phyloP scores from a whole-genome alignment of 2,329 filamentous ascomycete species.

The Cucurbitaria berberidis region DNA sequence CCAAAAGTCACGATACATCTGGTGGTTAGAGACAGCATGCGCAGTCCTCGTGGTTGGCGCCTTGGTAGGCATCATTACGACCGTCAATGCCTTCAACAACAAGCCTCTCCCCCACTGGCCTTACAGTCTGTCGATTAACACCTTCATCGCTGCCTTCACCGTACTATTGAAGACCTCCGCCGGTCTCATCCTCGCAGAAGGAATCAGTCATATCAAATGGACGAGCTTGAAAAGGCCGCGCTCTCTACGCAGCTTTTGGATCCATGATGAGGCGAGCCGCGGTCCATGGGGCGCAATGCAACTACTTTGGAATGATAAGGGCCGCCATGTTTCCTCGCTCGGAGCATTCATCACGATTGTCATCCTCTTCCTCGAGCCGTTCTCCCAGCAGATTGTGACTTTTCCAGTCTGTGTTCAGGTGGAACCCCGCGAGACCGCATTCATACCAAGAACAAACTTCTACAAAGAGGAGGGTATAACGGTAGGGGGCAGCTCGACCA shows the following conservation, averaged over 20 bases:
- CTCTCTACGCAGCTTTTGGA: conserved; percentile 3
- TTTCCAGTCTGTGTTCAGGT: conserved; percentile 4
- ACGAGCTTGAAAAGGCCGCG: conserved; percentile 2
- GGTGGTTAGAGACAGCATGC: conserved; percentile 17
- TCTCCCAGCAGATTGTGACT: conserved; percentile 11
- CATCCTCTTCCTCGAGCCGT: conserved; percentile 9
- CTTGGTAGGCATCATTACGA: conserved; percentile 15
- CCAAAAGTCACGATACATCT: conserved; percentile 3
- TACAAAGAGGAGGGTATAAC: not conserved
- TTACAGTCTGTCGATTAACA: conserved; percentile 28
- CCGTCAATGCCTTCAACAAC: conserved; percentile 1
- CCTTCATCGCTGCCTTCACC: conserved; percentile 27
- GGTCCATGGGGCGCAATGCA: conserved; percentile 9
- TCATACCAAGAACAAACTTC: conserved; percentile 5
- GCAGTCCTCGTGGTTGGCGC: conserved; percentile 7
- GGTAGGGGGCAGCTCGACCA: not conserved
- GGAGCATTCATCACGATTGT: conserved; percentile 2
- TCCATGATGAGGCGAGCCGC: conserved; percentile 11
- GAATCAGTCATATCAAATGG: conserved; percentile 23
- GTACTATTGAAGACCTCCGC: conserved; percentile 13
- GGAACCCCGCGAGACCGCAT: not conserved
- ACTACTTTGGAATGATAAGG: conserved; percentile 1
- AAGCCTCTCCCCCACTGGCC: conserved; percentile 26
- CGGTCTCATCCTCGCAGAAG: conserved; percentile 14
- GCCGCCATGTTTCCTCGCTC: conserved; percentile 2